phyloP scores from a whole-genome alignment of 805 yeast species.

The Wickerhamiella musiphila region DNA sequence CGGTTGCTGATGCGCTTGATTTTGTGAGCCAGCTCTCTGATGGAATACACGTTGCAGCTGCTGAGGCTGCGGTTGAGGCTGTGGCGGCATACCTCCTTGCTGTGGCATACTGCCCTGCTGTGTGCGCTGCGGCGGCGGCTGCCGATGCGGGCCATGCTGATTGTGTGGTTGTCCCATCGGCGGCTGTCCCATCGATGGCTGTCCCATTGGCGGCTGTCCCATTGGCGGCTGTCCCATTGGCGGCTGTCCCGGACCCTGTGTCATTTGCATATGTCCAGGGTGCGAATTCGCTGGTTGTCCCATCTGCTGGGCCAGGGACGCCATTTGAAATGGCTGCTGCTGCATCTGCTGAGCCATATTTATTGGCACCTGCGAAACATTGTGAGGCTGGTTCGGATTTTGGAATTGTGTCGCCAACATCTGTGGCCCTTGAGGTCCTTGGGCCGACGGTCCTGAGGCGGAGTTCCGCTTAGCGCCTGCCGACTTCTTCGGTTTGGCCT shows the following conservation, averaged over 20 bases:
- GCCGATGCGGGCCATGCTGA: not conserved
- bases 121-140: not conserved
- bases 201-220: not conserved
- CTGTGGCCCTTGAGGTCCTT: not conserved
- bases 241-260: not conserved
- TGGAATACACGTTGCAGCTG: not conserved
- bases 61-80: slow-evolving; percentile 1
- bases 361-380: not conserved
- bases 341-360: not conserved
- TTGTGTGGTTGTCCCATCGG: not conserved
- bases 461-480: no score
- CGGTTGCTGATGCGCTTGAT: slow-evolving; percentile 1
- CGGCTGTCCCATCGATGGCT: not conserved
- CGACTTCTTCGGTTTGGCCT: not conserved
- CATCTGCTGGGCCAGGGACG: not conserved
- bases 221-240: not conserved
- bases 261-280: not conserved
- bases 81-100: not conserved
- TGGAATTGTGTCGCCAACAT: not conserved
- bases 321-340: not conserved
- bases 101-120: no score
- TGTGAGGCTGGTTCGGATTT: not conserved
- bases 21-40: not conserved
- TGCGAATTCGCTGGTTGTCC: no score
- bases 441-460: not conserved